Conservation (phyloP, 1,139 yeast species). For the Candida tunisiensis region DNA sequence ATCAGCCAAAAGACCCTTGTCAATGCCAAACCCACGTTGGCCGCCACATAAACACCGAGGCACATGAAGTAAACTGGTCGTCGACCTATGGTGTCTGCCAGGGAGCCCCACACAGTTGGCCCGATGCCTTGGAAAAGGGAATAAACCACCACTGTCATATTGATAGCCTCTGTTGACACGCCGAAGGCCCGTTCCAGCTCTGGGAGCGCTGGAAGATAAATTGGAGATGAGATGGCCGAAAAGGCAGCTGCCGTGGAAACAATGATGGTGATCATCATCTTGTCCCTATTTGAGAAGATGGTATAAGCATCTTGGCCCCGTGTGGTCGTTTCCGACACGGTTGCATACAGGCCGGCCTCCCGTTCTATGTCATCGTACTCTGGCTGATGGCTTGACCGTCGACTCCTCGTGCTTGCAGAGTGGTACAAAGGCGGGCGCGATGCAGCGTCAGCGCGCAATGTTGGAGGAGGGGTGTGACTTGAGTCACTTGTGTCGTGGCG, state of each 20-base stretch:
- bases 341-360: too few relatives aligned
- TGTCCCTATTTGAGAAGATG: too few relatives aligned
- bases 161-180: slow-evolving; percentile 36
- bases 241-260: slow-evolving; percentile 34
- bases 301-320: too few relatives aligned
- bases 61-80: slow-evolving; percentile 45
- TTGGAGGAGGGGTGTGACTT: too few relatives aligned
- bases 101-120: slow-evolving; percentile 44
- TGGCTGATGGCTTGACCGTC: too few relatives aligned
- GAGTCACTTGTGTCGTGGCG: too few relatives aligned
- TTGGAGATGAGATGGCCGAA: slow-evolving; percentile 53
- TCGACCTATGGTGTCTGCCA: slow-evolving; percentile 58
- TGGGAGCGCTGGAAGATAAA: slow-evolving; percentile 58
- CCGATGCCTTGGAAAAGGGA: slow-evolving; percentile 53
- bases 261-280: too few relatives aligned
- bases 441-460: too few relatives aligned
- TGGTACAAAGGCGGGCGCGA: too few relatives aligned
- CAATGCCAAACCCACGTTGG: slow-evolving; percentile 44
- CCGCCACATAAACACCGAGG: slow-evolving; percentile 33
- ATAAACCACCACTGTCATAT: slow-evolving; percentile 55
- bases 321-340: too few relatives aligned
- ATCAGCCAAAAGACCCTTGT: slow-evolving; percentile 35
- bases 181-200: slow-evolving; percentile 33
- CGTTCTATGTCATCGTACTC: too few relatives aligned
- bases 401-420: too few relatives aligned